These are phyloP conservation scores for Phytophthora fragariaefolia DNA, from an alignment of 352 stramenopile genomes.

Conservation along the genomic window DNA sequence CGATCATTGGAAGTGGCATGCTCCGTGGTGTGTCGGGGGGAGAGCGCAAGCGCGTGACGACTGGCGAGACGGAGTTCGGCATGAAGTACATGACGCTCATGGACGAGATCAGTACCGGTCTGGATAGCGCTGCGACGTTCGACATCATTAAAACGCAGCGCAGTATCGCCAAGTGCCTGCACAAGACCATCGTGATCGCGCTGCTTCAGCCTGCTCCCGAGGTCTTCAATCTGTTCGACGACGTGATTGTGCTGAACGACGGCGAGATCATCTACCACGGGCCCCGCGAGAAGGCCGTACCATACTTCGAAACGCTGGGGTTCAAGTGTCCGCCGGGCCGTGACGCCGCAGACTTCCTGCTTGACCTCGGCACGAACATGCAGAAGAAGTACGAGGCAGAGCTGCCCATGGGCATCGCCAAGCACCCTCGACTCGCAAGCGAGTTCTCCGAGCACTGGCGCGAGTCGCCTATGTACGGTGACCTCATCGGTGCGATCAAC, in stretches of 20 bases:
- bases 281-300: conserved; percentile 38
- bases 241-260: conserved; percentile 54
- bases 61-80: conserved; percentile 80
- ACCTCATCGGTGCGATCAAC: conserved; percentile 7
- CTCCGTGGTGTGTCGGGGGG: conserved; percentile 64
- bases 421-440: conserved; percentile 25
- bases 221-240: conserved; percentile 53
- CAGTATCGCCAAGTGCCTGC: conserved; percentile 46
- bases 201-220: conserved; percentile 83
- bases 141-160: conserved; percentile 88
- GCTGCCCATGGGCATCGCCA: conserved; percentile 9
- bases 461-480: conserved; percentile 10
- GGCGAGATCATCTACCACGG: conserved; percentile 67
- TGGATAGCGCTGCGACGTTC: conserved; percentile 91
- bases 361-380: conserved; percentile 55
- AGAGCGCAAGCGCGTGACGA: conserved; percentile 87
- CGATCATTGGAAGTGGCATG: conserved; percentile 57
- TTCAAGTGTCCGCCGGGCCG: conserved; percentile 49
- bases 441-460: conserved; percentile 39
- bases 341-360: conserved; percentile 59
- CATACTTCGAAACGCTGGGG: conserved; percentile 49
- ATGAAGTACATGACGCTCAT: conserved; percentile 74
- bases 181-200: conserved; percentile 69
- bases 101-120: conserved; percentile 93
- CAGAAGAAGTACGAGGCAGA: conserved; percentile 45